A percentile compares a stretch with the other conserved stretches of the same genome.
These are phyloP conservation scores for Kodamaea anthophila DNA, from an alignment of 1,139 yeast species.

Conservation along the genomic window DNA sequence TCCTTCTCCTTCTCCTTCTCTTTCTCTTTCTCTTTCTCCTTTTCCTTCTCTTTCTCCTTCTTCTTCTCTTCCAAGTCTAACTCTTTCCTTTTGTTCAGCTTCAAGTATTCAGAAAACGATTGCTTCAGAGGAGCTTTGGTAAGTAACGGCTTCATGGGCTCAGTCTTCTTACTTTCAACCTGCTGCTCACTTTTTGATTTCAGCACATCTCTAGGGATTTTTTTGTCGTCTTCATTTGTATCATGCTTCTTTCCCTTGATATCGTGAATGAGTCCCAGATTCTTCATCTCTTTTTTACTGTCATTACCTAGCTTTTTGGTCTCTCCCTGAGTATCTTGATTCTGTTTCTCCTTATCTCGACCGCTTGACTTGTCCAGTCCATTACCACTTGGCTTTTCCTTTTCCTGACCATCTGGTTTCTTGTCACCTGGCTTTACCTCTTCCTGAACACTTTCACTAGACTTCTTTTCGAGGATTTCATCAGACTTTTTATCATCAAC, in stretches of 20 bases:
- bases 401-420: background rate
- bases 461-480: background rate
- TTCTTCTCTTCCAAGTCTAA: slow-evolving; percentile 1
- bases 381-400: no score
- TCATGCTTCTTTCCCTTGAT: background rate
- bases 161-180: background rate
- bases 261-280: background rate
- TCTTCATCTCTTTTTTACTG: no score
- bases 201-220: background rate
- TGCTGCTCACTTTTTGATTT: no score
- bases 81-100: slow-evolving; percentile 7
- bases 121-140: slow-evolving; percentile 4
- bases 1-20: background rate
- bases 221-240: background rate
- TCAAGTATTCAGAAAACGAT: slow-evolving; percentile 14
- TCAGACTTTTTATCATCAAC: slow-evolving; percentile 1
- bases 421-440: background rate
- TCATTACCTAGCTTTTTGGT: background rate
- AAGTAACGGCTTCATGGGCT: background rate
- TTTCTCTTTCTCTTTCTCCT: background rate
- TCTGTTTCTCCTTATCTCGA: background rate
- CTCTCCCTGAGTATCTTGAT: background rate
- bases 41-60: background rate
- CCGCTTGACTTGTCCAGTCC: no score
- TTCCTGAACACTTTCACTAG: background rate